Evolutionary conservation across 2,329 filamentous ascomycete species (phyloP).

Genomic region (Gyromitra esculenta): DNA sequence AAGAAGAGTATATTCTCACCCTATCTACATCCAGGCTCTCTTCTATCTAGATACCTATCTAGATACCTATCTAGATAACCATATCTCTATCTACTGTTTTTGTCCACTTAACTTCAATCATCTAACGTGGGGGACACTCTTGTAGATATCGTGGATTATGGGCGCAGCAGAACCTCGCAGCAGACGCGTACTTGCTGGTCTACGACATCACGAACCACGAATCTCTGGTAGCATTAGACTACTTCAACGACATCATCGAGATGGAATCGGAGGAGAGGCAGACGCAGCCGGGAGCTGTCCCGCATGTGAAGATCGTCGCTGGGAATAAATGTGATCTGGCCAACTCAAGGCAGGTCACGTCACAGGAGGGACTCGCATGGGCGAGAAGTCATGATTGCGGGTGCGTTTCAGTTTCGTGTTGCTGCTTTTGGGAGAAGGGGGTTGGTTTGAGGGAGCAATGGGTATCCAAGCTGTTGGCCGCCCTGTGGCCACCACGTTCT

Average conservation of each 20-base stretch:
- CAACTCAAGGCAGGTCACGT: conserved; percentile 73
- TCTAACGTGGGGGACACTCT: conserved; percentile 12
- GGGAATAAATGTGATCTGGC: conserved; percentile 88
- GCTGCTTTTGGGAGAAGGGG: background rate
- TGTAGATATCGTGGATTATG: conserved; percentile 78
- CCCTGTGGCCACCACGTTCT: conserved; percentile 24
- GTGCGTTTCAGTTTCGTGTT: conserved; percentile 48
- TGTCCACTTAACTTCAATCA: conserved; percentile 24
- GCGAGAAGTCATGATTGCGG: conserved; percentile 76
- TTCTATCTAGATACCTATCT: conserved; percentile 2
- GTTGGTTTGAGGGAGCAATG: background rate
- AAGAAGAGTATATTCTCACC: conserved; percentile 70
- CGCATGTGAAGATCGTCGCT: conserved; percentile 82
- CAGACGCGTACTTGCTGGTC: conserved; percentile 84
- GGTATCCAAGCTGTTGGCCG: conserved; percentile 14
- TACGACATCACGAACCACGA: conserved; percentile 82
- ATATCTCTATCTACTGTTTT: conserved; percentile 8
- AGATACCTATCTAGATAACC: background rate
- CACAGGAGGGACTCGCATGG: conserved; percentile 78
- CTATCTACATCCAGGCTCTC: background rate
- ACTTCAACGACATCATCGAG: conserved; percentile 84
- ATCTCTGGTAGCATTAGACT: conserved; percentile 75
- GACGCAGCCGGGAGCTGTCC: conserved; percentile 62
- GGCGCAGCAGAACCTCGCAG: conserved; percentile 79
- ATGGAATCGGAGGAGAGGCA: conserved; percentile 75